A percentile compares a stretch with the other conserved stretches of the same genome.
phyloP scores from a whole-genome alignment of 2,329 filamentous ascomycete genomes.

The Colletotrichum sublineola region DNA sequence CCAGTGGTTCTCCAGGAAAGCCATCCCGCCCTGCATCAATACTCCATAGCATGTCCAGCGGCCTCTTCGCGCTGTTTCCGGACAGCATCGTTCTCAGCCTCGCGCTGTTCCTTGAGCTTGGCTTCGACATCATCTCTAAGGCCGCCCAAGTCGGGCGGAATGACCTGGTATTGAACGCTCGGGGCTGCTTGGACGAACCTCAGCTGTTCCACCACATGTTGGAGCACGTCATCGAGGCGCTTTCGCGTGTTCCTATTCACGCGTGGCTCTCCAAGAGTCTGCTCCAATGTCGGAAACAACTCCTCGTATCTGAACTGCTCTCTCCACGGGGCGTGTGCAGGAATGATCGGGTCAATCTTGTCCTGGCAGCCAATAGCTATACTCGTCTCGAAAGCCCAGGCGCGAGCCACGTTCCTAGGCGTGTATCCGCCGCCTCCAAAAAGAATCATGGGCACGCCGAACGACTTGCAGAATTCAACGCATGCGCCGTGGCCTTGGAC shows the following conservation, averaged over 20 bases:
- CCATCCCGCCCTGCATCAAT: constrained; percentile 46
- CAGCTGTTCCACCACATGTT: constrained; percentile 86
- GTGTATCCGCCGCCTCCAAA: constrained; percentile 98
- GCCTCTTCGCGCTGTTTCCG: constrained; percentile 69
- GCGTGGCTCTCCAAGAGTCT: constrained; percentile 74
- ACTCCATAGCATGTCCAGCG: constrained; percentile 69
- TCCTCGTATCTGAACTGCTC: constrained; percentile 86
- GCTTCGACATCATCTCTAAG: constrained; percentile 79
- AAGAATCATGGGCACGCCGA: constrained; percentile 85
- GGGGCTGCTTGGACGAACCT: constrained; percentile 87
- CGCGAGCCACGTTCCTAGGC: constrained; percentile 93
- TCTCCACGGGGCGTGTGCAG: constrained; percentile 84
- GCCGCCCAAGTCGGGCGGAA: constrained; percentile 81
- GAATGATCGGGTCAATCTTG: constrained; percentile 79
- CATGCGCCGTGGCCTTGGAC: constrained; percentile 95
- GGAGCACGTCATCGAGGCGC: constrained; percentile 79
- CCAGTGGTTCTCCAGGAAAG: neutral
- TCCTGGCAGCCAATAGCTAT: constrained; percentile 84
- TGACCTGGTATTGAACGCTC: constrained; percentile 85
- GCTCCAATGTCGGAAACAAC: constrained; percentile 87
- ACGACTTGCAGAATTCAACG: constrained; percentile 87
- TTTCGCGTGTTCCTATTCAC: constrained; percentile 85
- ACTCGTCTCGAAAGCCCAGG: constrained; percentile 96
- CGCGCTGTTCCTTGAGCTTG: constrained; percentile 73
- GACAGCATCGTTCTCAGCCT: constrained; percentile 68